Evolutionary conservation across 108 stramenopile genomes (phyloP), one percentile per base, ranked within the genome.

Genomic region (Cylindrotheca fusiformis): DNA sequence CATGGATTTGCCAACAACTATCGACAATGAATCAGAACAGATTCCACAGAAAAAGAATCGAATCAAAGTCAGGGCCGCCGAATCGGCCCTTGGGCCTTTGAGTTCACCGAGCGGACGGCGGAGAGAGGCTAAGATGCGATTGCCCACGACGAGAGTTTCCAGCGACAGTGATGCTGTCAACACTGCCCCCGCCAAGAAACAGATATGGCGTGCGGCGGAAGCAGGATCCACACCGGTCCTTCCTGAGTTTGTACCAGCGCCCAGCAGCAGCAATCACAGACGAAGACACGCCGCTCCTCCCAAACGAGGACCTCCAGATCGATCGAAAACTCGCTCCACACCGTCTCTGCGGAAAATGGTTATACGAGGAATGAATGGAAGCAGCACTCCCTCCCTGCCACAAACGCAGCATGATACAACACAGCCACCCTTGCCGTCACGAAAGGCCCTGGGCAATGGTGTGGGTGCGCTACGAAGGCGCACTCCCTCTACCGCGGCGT

Each of bases 381-480:
- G 23, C 24, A 53, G 8, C 20, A 22, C 48, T 36, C 51, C 25
- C n/a, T 2, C 22, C 8, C 22, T 59, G 22, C 71, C 71, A 32
- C 63, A 63, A 47, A 72, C 71, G 24, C 47, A 23, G 20, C 63
- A 64, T 12, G 71, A 72, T 31, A 24, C 31, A 17, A 14, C 57
- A 8, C 48, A 47, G 4, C 4, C 29, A 10, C 2, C 52, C 30
- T 52, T 41, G 50, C 17, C 47, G 50, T 29, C 6, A 41, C 36
- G 36, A 10, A 26, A 52, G 31, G 32, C 21, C 19, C 52, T 3
- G 48, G 30, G 41, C 60, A 44, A 24, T 50, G 51, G 36, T 41
- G 36, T 6, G 6, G 36, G 36, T 41, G 36, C 10, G 44, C 50
- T 72, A 29, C 56, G 71, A 14, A 25, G 63, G 36, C 59, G 71